phyloP scores from a whole-genome alignment of 345 rosid species.

The Syzygium aromaticum region DNA sequence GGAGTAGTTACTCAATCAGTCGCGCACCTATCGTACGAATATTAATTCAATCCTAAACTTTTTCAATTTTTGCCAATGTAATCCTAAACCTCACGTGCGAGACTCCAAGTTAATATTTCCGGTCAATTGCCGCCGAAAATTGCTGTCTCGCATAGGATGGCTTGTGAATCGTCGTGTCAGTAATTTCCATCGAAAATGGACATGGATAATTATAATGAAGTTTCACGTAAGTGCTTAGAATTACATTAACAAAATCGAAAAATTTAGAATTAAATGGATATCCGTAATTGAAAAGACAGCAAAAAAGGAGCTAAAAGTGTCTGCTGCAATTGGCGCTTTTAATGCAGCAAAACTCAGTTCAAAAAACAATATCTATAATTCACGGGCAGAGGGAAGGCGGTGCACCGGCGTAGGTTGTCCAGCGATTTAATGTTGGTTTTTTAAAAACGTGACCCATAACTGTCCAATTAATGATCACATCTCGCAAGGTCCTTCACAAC shows the following conservation, averaged over 20 bases:
- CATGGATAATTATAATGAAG: rapidly evolving
- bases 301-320: background rate
- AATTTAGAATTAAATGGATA: rapidly evolving
- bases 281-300: background rate
- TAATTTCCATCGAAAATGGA: background rate
- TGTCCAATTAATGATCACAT: background rate
- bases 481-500: background rate
- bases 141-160: rapidly evolving
- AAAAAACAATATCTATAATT: background rate
- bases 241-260: rapidly evolving
- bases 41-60: rapidly evolving
- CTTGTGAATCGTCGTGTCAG: rapidly evolving
- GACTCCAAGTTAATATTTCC: rapidly evolving
- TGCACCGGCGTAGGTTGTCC: background rate
- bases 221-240: rapidly evolving
- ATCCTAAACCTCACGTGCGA: rapidly evolving
- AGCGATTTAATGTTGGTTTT: background rate
- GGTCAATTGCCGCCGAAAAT: background rate
- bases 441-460: background rate
- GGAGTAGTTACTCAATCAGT: background rate
- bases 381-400: background rate
- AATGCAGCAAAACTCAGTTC: background rate
- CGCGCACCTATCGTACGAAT: rapidly evolving
- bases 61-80: background rate
- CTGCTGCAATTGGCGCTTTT: background rate